A percentile compares a stretch with the other conserved stretches of the same genome.
phyloP scores from a whole-genome alignment of 148 eudicot species.

The Heliamphora exappendiculata region DNA sequence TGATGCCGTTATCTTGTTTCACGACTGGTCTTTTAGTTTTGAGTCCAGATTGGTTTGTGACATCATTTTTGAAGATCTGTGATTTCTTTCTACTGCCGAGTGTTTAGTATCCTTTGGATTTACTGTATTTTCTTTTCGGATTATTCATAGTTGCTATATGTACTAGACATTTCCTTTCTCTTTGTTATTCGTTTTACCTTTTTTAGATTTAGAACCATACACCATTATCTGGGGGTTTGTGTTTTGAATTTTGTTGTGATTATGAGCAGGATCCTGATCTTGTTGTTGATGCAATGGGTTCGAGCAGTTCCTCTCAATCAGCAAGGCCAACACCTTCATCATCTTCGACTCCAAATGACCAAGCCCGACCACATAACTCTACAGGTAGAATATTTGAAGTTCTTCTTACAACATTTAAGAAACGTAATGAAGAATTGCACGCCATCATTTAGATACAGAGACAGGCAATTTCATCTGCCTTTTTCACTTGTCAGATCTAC shows the following conservation, averaged over 20 bases:
- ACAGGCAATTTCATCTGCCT: not conserved
- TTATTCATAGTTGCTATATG: not conserved
- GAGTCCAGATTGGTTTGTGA: not conserved
- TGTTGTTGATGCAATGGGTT: slow-evolving; percentile 73
- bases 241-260: not conserved
- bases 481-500: not conserved
- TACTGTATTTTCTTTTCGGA: not conserved
- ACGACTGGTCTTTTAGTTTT: not conserved
- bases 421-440: not conserved
- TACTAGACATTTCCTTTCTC: not conserved
- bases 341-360: slow-evolving; percentile 46
- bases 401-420: not conserved
- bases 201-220: not conserved
- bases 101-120: not conserved
- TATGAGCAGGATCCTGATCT: slow-evolving; percentile 71
- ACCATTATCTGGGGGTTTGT: not conserved
- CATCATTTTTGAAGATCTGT: not conserved
- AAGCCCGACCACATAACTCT: slow-evolving; percentile 47
- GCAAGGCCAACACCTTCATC: slow-evolving; percentile 52
- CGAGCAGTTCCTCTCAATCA: slow-evolving; percentile 52
- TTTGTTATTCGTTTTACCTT: not conserved
- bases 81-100: not conserved
- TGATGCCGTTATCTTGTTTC: no score
- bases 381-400: not conserved
- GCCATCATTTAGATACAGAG: not conserved